Percentiles rank a stretch among this genome's conserved stretches.
Evolutionary conservation across 2,329 filamentous ascomycete species (phyloP).

Genomic region (Fusarium globosum): DNA sequence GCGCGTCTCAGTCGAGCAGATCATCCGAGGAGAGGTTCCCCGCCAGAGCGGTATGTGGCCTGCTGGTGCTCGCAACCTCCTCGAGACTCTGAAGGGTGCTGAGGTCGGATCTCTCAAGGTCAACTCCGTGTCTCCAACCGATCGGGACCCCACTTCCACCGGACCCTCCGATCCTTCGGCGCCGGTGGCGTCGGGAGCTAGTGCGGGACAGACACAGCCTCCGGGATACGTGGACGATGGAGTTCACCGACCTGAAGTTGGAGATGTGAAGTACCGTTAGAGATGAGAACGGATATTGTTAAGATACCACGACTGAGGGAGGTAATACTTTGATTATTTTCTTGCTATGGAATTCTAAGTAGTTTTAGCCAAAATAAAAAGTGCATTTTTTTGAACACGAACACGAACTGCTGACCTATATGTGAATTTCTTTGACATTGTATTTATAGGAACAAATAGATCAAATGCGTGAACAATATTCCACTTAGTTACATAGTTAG

Average conservation of each 20-base stretch:
- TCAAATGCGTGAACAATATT: no score
- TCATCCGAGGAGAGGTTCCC: conserved; percentile 57
- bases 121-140: conserved; percentile 17
- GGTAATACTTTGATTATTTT: not conserved
- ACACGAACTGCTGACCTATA: fast-evolving
- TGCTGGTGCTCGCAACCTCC: conserved; percentile 46
- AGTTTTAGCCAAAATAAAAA: not conserved
- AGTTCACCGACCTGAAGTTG: conserved; percentile 36
- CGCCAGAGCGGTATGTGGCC: conserved; percentile 49
- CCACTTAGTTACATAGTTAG: no score
- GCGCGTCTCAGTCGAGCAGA: conserved; percentile 57
- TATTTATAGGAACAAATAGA: not conserved
- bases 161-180: conserved; percentile 4
- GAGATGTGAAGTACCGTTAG: conserved; percentile 43
- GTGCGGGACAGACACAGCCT: conserved; percentile 22
- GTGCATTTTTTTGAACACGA: not conserved
- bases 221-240: conserved; percentile 44
- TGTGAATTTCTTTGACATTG: no score
- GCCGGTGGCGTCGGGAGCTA: conserved; percentile 17
- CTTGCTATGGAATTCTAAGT: not conserved
- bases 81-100: conserved; percentile 48
- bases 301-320: conserved; percentile 34
- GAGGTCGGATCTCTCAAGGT: conserved; percentile 45
- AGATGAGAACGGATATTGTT: not conserved
- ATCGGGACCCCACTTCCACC: conserved; percentile 3